Conservation (phyloP, 345 rosid genomes). For the Trapa bicornis region DNA sequence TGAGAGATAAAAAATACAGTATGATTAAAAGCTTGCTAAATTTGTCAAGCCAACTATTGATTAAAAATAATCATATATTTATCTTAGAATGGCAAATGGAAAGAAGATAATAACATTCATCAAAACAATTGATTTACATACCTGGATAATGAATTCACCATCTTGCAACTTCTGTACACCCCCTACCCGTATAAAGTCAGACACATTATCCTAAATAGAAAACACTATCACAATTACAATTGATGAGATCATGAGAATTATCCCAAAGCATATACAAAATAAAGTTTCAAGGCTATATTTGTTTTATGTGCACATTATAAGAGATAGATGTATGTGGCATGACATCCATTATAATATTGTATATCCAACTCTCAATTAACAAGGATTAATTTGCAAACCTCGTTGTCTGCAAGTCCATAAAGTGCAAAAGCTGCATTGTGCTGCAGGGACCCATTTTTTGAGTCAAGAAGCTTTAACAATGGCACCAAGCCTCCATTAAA, state of each 20-base stretch:
- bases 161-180: slow-evolving; percentile 94
- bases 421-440: slow-evolving; percentile 99
- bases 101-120: neutral
- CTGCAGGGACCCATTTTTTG: slow-evolving; percentile 93
- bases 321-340: neutral
- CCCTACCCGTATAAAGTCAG: slow-evolving; percentile 92
- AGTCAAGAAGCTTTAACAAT: slow-evolving; percentile 85
- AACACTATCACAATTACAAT: neutral
- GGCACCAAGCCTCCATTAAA: slow-evolving; percentile 88
- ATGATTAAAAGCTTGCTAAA: neutral
- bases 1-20: slow-evolving; percentile 1
- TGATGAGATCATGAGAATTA: too few relatives aligned
- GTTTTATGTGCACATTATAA: neutral
- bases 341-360: slow-evolving; percentile 1
- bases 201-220: slow-evolving; percentile 72
- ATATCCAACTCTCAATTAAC: slow-evolving; percentile 9
- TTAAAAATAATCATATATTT: neutral
- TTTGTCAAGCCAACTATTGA: neutral
- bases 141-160: slow-evolving; percentile 94
- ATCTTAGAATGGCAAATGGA: neutral
- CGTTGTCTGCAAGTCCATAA: slow-evolving; percentile 97
- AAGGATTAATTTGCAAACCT: slow-evolving; percentile 30
- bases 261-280: too few relatives aligned
- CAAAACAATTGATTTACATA: slow-evolving; percentile 24
- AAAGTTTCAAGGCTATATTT: neutral